Evolutionary conservation across 768 basidiomycete genomes (phyloP).

Genomic region (Saitozyma sp.): DNA sequence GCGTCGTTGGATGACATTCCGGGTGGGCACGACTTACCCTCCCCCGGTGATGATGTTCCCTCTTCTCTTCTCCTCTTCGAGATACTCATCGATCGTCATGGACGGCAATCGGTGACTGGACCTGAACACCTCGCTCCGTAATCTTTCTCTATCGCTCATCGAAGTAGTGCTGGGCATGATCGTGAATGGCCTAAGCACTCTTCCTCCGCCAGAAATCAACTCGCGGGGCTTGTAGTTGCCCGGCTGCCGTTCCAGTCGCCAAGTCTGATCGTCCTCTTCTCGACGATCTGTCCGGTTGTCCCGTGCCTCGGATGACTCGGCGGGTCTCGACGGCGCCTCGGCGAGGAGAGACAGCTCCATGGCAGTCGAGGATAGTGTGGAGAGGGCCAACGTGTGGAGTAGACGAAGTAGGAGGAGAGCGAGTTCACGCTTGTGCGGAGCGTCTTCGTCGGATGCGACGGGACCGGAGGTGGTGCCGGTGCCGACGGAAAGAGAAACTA

Average conservation of each 20-base stretch:
- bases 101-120: conserved; percentile 82
- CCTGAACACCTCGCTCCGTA: conserved; percentile 80
- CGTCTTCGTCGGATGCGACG: conserved; percentile 31
- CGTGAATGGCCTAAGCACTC: conserved; percentile 87
- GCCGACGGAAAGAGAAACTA: conserved; percentile 1
- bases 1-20: background rate
- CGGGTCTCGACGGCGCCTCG: conserved; percentile 30
- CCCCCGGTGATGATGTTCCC: conserved; percentile 86
- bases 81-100: conserved; percentile 93
- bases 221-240: conserved; percentile 49
- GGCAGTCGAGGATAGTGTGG: conserved; percentile 66
- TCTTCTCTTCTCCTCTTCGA: conserved; percentile 75
- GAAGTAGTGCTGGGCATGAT: conserved; percentile 72
- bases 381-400: conserved; percentile 67
- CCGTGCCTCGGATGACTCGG: background rate
- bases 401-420: conserved; percentile 72
- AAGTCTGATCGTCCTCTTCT: conserved; percentile 59
- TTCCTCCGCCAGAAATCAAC: conserved; percentile 72
- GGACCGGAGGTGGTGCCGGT: conserved; percentile 19
- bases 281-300: conserved; percentile 8
- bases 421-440: conserved; percentile 54
- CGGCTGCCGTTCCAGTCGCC: conserved; percentile 68
- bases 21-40: conserved; percentile 61
- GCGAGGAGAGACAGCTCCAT: conserved; percentile 72
- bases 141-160: conserved; percentile 64